Base-by-base conservation (phyloP, 805 yeast genomes). In the Wickerhamiella vanderwaltii region DNA sequence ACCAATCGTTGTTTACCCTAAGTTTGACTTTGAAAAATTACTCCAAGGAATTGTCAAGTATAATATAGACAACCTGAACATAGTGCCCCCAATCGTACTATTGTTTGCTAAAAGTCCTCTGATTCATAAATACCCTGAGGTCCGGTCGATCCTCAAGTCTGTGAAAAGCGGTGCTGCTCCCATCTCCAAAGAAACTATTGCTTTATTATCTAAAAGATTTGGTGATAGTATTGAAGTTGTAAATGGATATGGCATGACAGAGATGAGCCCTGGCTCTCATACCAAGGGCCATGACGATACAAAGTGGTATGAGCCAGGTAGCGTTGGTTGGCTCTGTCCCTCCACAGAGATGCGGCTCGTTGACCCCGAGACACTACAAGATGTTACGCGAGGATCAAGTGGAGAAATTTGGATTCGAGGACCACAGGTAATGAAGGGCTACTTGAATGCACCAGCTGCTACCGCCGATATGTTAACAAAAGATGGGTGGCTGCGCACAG, bases 401-500 rank as follows among this genome's bases (percentile, higher is more conserved):
- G 80, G 81, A 30, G 80, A 75, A 55, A 60, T 75, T 35, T 56
- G 73, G 49, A 43, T 75, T 9, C 63, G 75, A 43, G 77, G 79
- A 0, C 71, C 74, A 5, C 74, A 71, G 48, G 61, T 71, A 29
- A 71, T 72, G 56, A 52, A 48, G 39, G 67, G 66, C 12, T 75
- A 75, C 48, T 68, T 59, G 53, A 63, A 69, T 44, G 69, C 71
- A 48, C 57, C 59, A n/a, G 62, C 62, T 35, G 77, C 72, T 32
- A 72, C 77, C 0, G 53, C 45, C 12, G 67, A 62, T 23, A 56
- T 68, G 9, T 49, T 72, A 41, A 67, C 67, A 42, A 49, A 72
- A 40, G 72, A 69, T 15, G 73, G 72, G 5, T 74, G 77, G 76
- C 65, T 73, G 50, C 57, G 59, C 40, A 72, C 79, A 20, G 81